Evolutionary conservation across 768 basidiomycete species (phyloP).

Genomic region (Rhodotorula kratochvilovae): DNA sequence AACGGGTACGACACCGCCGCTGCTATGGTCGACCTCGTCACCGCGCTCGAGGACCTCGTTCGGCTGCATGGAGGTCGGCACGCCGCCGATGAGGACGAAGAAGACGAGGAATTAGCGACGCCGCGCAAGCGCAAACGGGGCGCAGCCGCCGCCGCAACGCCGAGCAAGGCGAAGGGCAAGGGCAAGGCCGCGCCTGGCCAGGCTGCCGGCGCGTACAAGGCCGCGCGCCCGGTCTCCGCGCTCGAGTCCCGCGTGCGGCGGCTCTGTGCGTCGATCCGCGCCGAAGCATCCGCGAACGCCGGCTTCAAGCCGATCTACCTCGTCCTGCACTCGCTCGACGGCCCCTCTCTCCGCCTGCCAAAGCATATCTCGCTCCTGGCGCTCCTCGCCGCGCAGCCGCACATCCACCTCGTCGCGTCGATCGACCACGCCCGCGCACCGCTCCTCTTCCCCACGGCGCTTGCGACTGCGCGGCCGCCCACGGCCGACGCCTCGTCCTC

Average conservation of each 20-base stretch:
- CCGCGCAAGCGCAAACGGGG: slow-evolving; percentile 8
- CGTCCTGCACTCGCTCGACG: slow-evolving; percentile 84
- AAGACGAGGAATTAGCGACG: background rate
- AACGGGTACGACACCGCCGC: slow-evolving; percentile 73
- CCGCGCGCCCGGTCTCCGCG: slow-evolving; percentile 47
- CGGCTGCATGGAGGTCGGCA: background rate
- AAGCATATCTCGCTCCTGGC: slow-evolving; percentile 66
- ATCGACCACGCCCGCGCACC: slow-evolving; percentile 82
- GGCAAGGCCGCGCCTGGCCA: background rate
- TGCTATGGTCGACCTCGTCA: slow-evolving; percentile 61
- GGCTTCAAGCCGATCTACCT: slow-evolving; percentile 58
- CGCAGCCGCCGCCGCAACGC: background rate
- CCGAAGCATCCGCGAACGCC: slow-evolving; percentile 44
- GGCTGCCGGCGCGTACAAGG: slow-evolving; percentile 50
- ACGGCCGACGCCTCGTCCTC: background rate
- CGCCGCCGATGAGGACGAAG: background rate
- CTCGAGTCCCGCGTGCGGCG: slow-evolving; percentile 63
- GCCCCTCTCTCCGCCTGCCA: slow-evolving; percentile 61
- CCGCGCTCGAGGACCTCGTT: slow-evolving; percentile 33
- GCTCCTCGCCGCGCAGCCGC: slow-evolving; percentile 65
- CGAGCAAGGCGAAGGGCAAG: slow-evolving; percentile 9
- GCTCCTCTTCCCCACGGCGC: slow-evolving; percentile 70
- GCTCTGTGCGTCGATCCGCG: slow-evolving; percentile 62
- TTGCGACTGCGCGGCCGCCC: slow-evolving; percentile 27
- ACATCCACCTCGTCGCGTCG: slow-evolving; percentile 76